These are phyloP conservation scores for Symmetrospora coprosmae DNA, from an alignment of 768 basidiomycete genomes.

Conservation along the genomic window DNA sequence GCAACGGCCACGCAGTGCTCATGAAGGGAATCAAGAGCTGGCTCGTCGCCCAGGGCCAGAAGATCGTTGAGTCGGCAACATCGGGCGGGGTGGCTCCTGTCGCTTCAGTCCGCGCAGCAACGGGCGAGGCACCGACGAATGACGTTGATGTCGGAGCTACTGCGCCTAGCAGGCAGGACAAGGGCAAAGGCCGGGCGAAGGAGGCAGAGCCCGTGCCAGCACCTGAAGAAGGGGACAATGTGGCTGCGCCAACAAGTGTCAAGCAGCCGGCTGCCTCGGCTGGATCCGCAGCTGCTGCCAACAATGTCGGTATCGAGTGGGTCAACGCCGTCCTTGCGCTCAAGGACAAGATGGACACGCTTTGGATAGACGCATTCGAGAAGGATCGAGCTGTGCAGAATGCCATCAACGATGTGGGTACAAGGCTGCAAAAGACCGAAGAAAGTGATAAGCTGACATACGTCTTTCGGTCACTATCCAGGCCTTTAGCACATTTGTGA, in stretches of 20 bases:
- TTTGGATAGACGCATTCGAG: slow-evolving; percentile 59
- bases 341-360: slow-evolving; percentile 73
- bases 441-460: background rate
- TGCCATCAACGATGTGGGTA: slow-evolving; percentile 65
- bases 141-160: slow-evolving; percentile 24
- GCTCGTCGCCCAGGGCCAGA: slow-evolving; percentile 26
- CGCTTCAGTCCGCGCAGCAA: slow-evolving; percentile 36
- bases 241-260: background rate
- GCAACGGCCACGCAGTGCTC: slow-evolving; percentile 52
- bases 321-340: slow-evolving; percentile 78
- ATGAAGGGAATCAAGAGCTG: slow-evolving; percentile 57
- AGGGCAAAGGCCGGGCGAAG: slow-evolving; percentile 48
- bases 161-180: slow-evolving; percentile 37
- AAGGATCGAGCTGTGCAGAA: slow-evolving; percentile 64
- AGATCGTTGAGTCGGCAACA: slow-evolving; percentile 3
- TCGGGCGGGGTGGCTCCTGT: background rate
- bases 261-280: slow-evolving; percentile 4
- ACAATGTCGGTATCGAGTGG: slow-evolving; percentile 67
- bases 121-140: slow-evolving; percentile 20
- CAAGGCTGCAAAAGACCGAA: background rate
- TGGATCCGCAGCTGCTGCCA: slow-evolving; percentile 42
- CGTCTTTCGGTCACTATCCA: no score
- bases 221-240: no score
- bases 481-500: slow-evolving; percentile 88
- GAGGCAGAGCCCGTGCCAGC: slow-evolving; percentile 29